phyloP scores from a whole-genome alignment of 495 filamentous ascomycete species.

The Polyplosphaeria fusca region DNA sequence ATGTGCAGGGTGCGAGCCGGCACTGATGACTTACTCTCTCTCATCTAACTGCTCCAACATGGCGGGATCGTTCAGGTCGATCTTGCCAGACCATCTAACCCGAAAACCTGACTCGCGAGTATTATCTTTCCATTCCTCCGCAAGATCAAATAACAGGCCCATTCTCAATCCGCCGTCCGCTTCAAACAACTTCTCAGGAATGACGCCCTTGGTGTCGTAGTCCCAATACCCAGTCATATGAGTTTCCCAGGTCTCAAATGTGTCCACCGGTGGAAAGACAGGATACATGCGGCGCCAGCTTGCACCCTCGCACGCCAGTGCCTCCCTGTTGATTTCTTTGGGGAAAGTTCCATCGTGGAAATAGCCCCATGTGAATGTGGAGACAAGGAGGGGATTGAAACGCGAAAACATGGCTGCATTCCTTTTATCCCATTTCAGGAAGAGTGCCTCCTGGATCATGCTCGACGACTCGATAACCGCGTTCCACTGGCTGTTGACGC shows the following conservation, averaged over 20 bases:
- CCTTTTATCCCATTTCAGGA: background rate
- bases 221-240: background rate
- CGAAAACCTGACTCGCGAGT: background rate
- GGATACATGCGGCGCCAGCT: slow-evolving; percentile 14
- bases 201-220: background rate
- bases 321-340: background rate
- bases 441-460: slow-evolving; percentile 4
- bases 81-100: too few species aligned
- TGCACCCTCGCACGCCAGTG: background rate
- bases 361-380: slow-evolving; percentile 14
- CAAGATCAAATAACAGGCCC: slow-evolving; percentile 9
- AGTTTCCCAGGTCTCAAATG: background rate
- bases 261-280: background rate
- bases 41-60: too few species aligned
- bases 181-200: background rate
- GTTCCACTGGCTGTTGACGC: slow-evolving; percentile 7
- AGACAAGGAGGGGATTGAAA: slow-evolving; percentile 6
- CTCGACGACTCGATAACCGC: background rate
- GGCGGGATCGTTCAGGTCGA: too few species aligned
- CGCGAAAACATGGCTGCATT: background rate
- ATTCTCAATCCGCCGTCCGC: background rate
- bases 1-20: too few species aligned
- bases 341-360: background rate
- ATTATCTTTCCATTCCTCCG: background rate
- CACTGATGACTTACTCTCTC: too few species aligned